phyloP scores from a whole-genome alignment of 2,329 filamentous ascomycete genomes.

The Thelonectria olida region DNA sequence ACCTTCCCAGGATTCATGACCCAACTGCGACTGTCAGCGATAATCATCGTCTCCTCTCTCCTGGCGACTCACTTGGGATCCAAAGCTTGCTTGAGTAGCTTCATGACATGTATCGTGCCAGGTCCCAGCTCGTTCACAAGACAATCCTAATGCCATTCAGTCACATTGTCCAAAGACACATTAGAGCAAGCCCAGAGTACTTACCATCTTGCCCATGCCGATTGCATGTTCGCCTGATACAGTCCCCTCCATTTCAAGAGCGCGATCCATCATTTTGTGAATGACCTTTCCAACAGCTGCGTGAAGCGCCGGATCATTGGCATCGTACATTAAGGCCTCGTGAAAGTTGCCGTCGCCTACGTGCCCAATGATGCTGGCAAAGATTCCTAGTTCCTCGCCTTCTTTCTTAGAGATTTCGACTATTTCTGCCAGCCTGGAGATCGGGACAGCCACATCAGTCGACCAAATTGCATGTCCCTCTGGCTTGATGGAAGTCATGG shows the following conservation, averaged over 20 bases:
- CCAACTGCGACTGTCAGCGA: constrained; percentile 5
- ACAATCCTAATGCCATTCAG: background rate
- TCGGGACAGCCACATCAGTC: constrained; percentile 82
- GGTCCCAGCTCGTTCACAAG: constrained; percentile 13
- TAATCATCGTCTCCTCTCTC: accelerated
- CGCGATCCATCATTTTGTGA: constrained; percentile 72
- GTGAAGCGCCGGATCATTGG: background rate
- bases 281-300: constrained; percentile 1
- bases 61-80: constrained; percentile 11
- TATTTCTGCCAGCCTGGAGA: constrained; percentile 71
- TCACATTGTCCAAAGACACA: background rate
- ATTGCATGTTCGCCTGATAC: constrained; percentile 74
- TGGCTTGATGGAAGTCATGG: constrained; percentile 71
- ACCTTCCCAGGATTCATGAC: constrained; percentile 19
- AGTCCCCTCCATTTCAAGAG: constrained; percentile 74
- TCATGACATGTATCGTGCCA: constrained; percentile 11
- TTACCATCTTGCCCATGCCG: constrained; percentile 38
- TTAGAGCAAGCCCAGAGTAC: background rate
- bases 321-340: constrained; percentile 53
- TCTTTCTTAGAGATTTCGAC: constrained; percentile 71
- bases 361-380: constrained; percentile 75
- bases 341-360: constrained; percentile 82
- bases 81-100: constrained; percentile 10
- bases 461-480: constrained; percentile 75
- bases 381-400: constrained; percentile 68